Evolutionary conservation across 768 basidiomycete genomes (phyloP).

Genomic region (Suillus tomentosus): DNA sequence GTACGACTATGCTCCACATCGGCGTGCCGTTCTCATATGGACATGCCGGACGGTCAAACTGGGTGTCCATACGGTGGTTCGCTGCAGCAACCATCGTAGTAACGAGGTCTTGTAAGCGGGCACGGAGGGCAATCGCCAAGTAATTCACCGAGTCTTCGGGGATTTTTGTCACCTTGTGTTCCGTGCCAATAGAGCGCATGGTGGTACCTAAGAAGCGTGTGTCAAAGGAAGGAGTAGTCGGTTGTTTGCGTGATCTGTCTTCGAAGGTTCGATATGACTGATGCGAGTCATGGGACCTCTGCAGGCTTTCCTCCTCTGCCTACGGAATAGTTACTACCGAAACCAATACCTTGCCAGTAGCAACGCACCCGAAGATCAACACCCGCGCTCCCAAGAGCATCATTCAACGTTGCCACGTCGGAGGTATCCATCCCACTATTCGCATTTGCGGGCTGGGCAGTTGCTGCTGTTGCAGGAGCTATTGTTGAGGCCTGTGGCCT

Average conservation of each 20-base stretch:
- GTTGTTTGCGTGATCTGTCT: constrained; percentile 81
- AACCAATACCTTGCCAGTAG: not conserved
- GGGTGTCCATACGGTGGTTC: constrained; percentile 68
- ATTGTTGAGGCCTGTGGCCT: constrained; percentile 25
- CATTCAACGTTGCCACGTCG: constrained; percentile 79
- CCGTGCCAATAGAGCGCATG: constrained; percentile 66
- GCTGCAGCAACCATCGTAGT: constrained; percentile 68
- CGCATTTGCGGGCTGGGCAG: constrained; percentile 24
- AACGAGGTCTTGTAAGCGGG: constrained; percentile 70
- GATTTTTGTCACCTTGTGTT: constrained; percentile 67
- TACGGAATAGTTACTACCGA: constrained; percentile 31
- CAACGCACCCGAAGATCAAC: constrained; percentile 74
- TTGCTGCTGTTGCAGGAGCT: constrained; percentile 20
- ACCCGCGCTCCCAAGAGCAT: constrained; percentile 84
- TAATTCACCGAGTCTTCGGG: constrained; percentile 78
- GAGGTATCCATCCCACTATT: constrained; percentile 55
- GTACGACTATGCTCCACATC: constrained; percentile 81
- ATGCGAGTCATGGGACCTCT: constrained; percentile 63
- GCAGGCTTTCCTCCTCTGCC: constrained; percentile 86
- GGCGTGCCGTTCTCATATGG: constrained; percentile 66
- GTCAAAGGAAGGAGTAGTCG: constrained; percentile 69
- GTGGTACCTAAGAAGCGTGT: constrained; percentile 61
- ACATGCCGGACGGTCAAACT: constrained; percentile 68
- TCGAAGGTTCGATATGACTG: constrained; percentile 66
- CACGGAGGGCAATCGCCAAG: constrained; percentile 75